Base-by-base conservation (phyloP, 2,329 filamentous ascomycete species). In the Alternaria tenuissima region DNA sequence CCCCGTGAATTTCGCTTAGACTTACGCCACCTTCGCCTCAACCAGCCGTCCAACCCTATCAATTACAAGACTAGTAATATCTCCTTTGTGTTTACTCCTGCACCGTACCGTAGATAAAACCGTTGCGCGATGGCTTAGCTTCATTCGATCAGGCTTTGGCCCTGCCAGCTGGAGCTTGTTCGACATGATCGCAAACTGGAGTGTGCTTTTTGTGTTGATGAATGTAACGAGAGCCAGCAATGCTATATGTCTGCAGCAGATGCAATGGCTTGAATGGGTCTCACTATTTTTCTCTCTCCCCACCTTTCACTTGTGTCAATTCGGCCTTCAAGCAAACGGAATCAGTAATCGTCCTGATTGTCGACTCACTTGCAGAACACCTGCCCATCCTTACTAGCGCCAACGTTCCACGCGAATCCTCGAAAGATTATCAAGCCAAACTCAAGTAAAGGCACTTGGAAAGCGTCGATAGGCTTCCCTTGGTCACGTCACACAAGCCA, bases 1-100 rank as follows among this genome's bases (percentile, higher is more conserved):
- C 53, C 53, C 55, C 59, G 54, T 60, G 47, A 65, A 68, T 66
- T 41, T 68, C 62, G 64, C 64, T 67, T 65, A 34, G 24, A 38
- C 39, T 38, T 44, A 39, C 47, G 55, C 44, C 55, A 57, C 34
- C 44, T 52, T 32, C 28, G 42, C 52, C 60, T 43, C 47, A 16
- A 34, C 53, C 57, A 57, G 43, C 55, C 55, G 39, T 53, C 38
- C 55, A 47, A 46, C 39, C 55, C 39, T 43, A 9, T 46, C 39
- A 41, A 57, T 51, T 26, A 52, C 48, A 61, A 58, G 57, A 38
- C 47, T 51, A 52, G 43, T 18, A 39, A 55, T 32, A 57, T 43
- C 51, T 46, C 18, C 52, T 44, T 18, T 22, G 46, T 46, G 36
- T 52, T 57, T 55, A 57, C 52, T 51, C 44, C 56, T 48, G 38